Conservation (phyloP, 345 rosid genomes). For the Turritis glabra region DNA sequence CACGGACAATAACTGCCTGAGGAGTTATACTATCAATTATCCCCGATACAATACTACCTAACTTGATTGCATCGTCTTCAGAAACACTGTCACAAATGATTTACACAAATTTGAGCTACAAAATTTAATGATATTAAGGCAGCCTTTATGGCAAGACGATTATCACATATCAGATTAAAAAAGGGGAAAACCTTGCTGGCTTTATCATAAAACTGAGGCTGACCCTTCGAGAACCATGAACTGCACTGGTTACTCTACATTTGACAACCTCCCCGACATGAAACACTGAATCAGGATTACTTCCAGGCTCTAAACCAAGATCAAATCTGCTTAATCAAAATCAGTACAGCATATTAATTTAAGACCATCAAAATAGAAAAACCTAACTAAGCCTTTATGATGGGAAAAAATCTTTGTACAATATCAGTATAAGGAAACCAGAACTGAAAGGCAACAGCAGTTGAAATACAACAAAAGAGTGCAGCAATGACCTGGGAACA, state of each 20-base stretch:
- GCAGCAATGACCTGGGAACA: constrained; percentile 65
- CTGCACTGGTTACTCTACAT: constrained; percentile 76
- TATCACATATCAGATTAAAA: neutral
- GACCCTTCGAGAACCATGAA: constrained; percentile 67
- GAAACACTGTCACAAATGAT: constrained; percentile 54
- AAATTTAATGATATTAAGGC: constrained; percentile 1
- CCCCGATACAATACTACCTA: constrained; percentile 83
- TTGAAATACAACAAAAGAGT: constrained; percentile 20
- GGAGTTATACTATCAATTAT: constrained; percentile 70
- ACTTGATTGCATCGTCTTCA: constrained; percentile 69
- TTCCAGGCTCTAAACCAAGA: constrained; percentile 82
- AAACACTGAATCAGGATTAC: constrained; percentile 64
- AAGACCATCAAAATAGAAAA: constrained; percentile 23
- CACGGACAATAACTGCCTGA: constrained; percentile 55
- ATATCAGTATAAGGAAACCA: neutral
- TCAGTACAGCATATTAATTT: constrained; percentile 24
- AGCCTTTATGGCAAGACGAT: neutral
- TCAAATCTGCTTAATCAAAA: constrained; percentile 63
- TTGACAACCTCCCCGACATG: constrained; percentile 96
- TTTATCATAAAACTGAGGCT: constrained; percentile 84
- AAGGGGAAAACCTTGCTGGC: constrained; percentile 63
- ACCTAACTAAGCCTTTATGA: constrained; percentile 5
- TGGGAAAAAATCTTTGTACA: neutral
- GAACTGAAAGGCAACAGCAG: constrained; percentile 17
- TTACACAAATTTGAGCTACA: constrained; percentile 25